Percentiles rank a stretch among this genome's conserved stretches.
Evolutionary conservation across 192 early-diverging fungal genomes (phyloP).

Genomic region (Coemansia sp.): DNA sequence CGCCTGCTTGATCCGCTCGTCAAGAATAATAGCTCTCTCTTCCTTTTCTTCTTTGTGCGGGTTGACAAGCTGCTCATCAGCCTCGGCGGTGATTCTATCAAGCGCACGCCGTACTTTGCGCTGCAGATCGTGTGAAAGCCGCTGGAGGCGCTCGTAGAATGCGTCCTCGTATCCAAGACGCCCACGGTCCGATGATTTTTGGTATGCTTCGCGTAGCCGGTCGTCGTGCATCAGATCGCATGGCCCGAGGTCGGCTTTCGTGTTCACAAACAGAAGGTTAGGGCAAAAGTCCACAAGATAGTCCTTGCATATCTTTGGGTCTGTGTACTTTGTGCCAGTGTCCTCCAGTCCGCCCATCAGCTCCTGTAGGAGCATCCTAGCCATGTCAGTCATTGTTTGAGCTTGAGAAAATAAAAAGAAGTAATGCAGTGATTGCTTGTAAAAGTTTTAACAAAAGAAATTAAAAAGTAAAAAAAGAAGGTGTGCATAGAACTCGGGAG

Average conservation of each 20-base stretch:
- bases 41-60: slow-evolving; percentile 75
- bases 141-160: slow-evolving; percentile 67
- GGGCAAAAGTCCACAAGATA: slow-evolving; percentile 84
- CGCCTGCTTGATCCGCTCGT: slow-evolving; percentile 74
- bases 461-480: background rate
- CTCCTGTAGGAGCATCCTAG: slow-evolving; percentile 55
- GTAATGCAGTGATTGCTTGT: background rate
- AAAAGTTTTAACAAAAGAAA: background rate
- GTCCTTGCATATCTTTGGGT: slow-evolving; percentile 67
- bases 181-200: slow-evolving; percentile 62
- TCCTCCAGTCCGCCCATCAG: slow-evolving; percentile 52
- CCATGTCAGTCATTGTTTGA: slow-evolving; percentile 47
- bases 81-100: slow-evolving; percentile 66
- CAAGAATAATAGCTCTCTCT: slow-evolving; percentile 76
- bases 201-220: slow-evolving; percentile 63
- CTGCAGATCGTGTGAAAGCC: slow-evolving; percentile 68
- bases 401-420: background rate
- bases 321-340: slow-evolving; percentile 43
- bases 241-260: slow-evolving; percentile 73
- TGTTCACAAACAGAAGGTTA: slow-evolving; percentile 81
- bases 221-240: slow-evolving; percentile 85
- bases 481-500: background rate
- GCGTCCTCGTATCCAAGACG: slow-evolving; percentile 73
- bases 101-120: slow-evolving; percentile 70
- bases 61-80: slow-evolving; percentile 65